A percentile compares a stretch with the other conserved stretches of the same genome.
phyloP scores from a whole-genome alignment of 768 basidiomycete species.

The Hemileccinum rubropunctum region DNA sequence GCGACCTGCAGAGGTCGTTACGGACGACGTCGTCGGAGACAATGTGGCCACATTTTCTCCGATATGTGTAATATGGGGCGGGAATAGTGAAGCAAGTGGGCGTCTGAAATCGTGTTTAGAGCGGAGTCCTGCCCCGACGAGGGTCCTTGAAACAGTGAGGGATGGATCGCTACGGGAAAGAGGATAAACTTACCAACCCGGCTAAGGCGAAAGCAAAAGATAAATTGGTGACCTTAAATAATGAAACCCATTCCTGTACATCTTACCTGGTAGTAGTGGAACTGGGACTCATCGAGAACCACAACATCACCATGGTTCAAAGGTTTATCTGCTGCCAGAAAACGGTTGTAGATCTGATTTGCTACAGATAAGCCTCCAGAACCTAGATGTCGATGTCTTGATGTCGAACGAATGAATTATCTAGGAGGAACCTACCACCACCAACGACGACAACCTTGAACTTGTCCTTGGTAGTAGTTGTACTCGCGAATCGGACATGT shows the following conservation, averaged over 20 bases:
- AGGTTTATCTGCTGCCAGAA: conserved; percentile 64
- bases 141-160: conserved; percentile 58
- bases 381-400: conserved; percentile 49
- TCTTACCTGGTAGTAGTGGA: conserved; percentile 81
- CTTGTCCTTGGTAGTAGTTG: conserved; percentile 42
- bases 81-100: conserved; percentile 68
- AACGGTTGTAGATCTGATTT: conserved; percentile 82
- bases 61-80: conserved; percentile 48
- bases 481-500: conserved; percentile 24
- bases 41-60: conserved; percentile 71
- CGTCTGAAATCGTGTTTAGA: conserved; percentile 66
- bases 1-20: conserved; percentile 70
- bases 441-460: conserved; percentile 87
- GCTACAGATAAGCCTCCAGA: conserved; percentile 81
- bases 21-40: conserved; percentile 67
- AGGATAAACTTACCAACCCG: conserved; percentile 74
- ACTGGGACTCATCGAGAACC: conserved; percentile 77
- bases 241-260: background rate
- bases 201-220: conserved; percentile 40
- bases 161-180: background rate
- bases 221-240: conserved; percentile 1
- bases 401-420: background rate
- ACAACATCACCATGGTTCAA: conserved; percentile 77
- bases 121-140: conserved; percentile 86
- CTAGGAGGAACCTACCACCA: conserved; percentile 53